Base-by-base conservation (phyloP, 164 flowering plant species). In the Aristolochia californica region DNA sequence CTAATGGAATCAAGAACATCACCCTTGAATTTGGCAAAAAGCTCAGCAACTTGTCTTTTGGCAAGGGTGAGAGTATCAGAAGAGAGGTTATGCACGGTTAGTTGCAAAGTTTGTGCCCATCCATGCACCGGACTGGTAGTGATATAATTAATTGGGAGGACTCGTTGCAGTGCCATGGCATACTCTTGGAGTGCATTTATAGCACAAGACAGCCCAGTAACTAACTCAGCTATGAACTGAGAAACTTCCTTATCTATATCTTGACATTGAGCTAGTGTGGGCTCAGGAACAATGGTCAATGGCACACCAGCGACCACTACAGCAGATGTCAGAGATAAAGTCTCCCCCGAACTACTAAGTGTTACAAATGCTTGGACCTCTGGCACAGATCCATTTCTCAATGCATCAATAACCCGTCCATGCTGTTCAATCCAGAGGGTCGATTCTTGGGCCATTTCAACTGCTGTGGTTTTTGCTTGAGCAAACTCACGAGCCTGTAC, bases 261-360 rank as follows among this genome's bases (percentile, higher is more conserved):
- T 58, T 68, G 75, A 74, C 97, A 93, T 45, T 87, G 97, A 54
- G 71, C 95, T 77, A 81, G 95, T 30, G 98, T 93, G 28, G 98
- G 97, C 77, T 93, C 98, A 50, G 98, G 98, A 65, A 93, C 97
- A 48, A 88, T 67, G 53, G 97, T 77, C 64, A 88, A 62, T 56
- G 98, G 98, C 66, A 93, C 87, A 45, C 93, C 88, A 43, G 97
- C 91, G 52, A 65, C 84, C 54, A 73, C 55, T 48, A 93, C 97
- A 61, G 98, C 97, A 45, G 94, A 82, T 64, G 79, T 77, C 66
- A 93, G 94, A 66, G 95, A 87, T 18, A 85, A 70, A 51, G 84
- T 70, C 68, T 85, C 88, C 54, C 47, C 66, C 63, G 59, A 66
- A 62, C 67, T 68, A 70, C 76, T 72, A 57, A 80, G 70, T 20